Evolutionary conservation across 202 grass and related monocot species (phyloP).

Genomic region (Zizania palustris): DNA sequence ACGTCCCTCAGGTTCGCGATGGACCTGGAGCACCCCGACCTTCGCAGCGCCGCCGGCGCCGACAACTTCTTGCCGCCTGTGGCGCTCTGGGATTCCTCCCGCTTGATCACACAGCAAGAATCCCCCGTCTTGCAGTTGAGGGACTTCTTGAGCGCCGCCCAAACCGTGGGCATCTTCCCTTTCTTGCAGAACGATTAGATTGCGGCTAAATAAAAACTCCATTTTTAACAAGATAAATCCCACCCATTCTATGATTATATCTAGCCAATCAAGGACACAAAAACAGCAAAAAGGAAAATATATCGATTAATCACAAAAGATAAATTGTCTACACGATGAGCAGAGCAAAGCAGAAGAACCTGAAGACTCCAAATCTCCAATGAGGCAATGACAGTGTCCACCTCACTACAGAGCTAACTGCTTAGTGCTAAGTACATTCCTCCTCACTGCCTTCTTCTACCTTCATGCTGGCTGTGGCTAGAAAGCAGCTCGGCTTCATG

Average conservation of each 20-base stretch:
- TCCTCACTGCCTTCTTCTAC: not conserved
- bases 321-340: not conserved
- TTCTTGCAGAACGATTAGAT: not conserved
- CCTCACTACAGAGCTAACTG: not conserved
- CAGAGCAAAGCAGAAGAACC: not conserved
- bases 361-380: not conserved
- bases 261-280: not conserved
- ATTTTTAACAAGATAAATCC: conserved; percentile 20
- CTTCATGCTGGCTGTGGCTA: not conserved
- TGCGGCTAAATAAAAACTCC: not conserved
- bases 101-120: conserved; percentile 45
- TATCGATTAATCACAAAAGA: not conserved
- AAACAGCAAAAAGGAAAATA: conserved; percentile 4
- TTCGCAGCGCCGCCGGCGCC: conserved; percentile 26
- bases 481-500: not conserved
- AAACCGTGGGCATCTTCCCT: conserved; percentile 47
- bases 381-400: not conserved
- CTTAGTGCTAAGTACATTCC: not conserved
- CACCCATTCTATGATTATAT: not conserved
- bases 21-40: conserved; percentile 67
- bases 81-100: conserved; percentile 27
- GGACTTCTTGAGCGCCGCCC: conserved; percentile 62
- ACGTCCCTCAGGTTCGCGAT: conserved; percentile 73
- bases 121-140: conserved; percentile 61
- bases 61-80: conserved; percentile 5